Evolutionary conservation across 139 green algal genomes (phyloP), one percentile per base, ranked within the genome.

Genomic region (Chlorella sp.): DNA sequence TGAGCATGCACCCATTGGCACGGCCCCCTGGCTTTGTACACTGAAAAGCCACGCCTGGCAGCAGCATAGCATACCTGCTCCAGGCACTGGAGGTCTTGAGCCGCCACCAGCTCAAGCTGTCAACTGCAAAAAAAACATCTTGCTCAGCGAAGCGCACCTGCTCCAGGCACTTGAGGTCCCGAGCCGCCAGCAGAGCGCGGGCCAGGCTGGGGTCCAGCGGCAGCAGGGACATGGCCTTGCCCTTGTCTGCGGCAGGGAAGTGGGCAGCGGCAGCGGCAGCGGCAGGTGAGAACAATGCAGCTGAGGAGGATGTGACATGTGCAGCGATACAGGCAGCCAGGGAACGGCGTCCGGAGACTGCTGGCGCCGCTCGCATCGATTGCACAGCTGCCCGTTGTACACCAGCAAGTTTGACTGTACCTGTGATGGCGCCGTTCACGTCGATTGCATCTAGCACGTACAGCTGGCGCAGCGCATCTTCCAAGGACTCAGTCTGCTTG

Each of bases 371-470:
- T n/a, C n/a, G n/a, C n/a, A n/a, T n/a, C n/a, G n/a, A n/a, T n/a
- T n/a, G n/a, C n/a, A n/a, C n/a, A n/a, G n/a, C n/a, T n/a, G n/a
- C n/a, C n/a, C n/a, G n/a, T n/a, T n/a, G n/a, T n/a, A n/a, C n/a
- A n/a, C n/a, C n/a, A n/a, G n/a, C n/a, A n/a, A n/a, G n/a, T n/a
- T n/a, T n/a, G n/a, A n/a, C n/a, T n/a, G n/a, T n/a, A 69, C 74
- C 84, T 30, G 95, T 97, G 69, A 98, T 94, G 43, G 76, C 43
- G 30, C 96, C 96, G 46, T 96, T 90, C 11, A 60, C 76, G 86
- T 98, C 95, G 46, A 99, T 94, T 16, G 94, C 95, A 68, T 95
- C 96, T 32, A 98, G 87, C 13, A 97, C 87, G 85, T 96, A 97
- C 82, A 99, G 93, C 92, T 98, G 95, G 44, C 92, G 89, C 62